Base-by-base conservation (phyloP, 2,329 filamentous ascomycete genomes). In the Colletotrichum nymphaeae region DNA sequence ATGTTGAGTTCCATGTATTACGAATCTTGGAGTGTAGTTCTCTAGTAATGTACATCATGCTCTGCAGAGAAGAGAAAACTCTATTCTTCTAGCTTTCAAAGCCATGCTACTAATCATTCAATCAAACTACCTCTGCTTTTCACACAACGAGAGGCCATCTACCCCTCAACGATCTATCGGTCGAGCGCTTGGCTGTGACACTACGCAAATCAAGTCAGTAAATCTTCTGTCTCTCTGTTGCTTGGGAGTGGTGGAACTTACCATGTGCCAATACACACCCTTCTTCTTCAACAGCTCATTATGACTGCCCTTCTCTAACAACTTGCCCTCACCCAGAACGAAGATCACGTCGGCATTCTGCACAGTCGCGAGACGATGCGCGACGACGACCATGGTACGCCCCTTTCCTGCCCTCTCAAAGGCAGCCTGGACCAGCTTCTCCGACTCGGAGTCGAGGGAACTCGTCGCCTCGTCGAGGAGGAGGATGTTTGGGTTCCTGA, bases 261-360 rank as follows among this genome's bases (percentile, higher is more conserved):
- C 88, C 88, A 90, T 90, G 68, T 88, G 84, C 86, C 87, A 90
- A 74, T 90, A 90, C 6, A 88, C 84, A 1, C 88, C 88, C 77
- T 80, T 86, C 81, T 84, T 83, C 79, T 81, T 85, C 73, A 90
- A 74, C 72, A 91, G 76, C 77, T 90, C 89, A 1, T 72, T 71
- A 73, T 91, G 88, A 22, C 78, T 89, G 12, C 88, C 89, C 78
- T 86, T 82, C 79, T 90, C 89, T 12, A 90, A 78, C 56, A 90
- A 83, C 76, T 85, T 88, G 28, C 92, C 90, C 73, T 91, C 88
- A 12, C 93, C 93, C 60, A 97, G 89, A 0, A 96, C 93, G 77
- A 94, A 94, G 55, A 95, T 95, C n/a, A 92, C 84, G 80, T 96
- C 92, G 1, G 93, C 93, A 76, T 95, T 93, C 80, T 94, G 93